A percentile compares a stretch with the other conserved stretches of the same genome.
Evolutionary conservation across 306 rosid genomes (phyloP).

Genomic region (Elaeagnus macrophylla): DNA sequence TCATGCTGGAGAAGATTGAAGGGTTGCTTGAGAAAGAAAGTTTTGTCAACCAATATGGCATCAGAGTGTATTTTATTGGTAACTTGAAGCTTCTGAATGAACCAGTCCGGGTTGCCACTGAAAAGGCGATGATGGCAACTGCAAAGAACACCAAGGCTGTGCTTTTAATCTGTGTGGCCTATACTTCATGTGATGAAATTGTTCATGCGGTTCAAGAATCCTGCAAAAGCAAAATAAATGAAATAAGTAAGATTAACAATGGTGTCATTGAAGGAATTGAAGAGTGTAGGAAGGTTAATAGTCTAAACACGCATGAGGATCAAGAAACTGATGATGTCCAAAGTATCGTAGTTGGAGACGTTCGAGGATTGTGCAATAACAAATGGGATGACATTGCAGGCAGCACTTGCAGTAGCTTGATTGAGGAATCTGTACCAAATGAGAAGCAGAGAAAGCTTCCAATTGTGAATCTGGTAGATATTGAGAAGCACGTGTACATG

Average conservation of each 20-base stretch:
- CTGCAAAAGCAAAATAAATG: slow-evolving; percentile 37
- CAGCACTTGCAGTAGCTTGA: slow-evolving; percentile 18
- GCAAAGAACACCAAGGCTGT: slow-evolving; percentile 39
- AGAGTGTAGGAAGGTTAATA: slow-evolving; percentile 21
- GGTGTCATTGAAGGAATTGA: slow-evolving; percentile 19
- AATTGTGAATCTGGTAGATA: slow-evolving; percentile 38
- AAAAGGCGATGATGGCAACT: slow-evolving; percentile 62
- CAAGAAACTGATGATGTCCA: too few relatives aligned
- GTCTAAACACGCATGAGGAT: slow-evolving; percentile 12
- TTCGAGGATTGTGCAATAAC: neutral
- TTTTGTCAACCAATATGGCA: slow-evolving; percentile 42
- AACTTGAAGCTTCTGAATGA: slow-evolving; percentile 45
- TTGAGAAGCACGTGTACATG: slow-evolving; percentile 66
- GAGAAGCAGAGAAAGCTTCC: slow-evolving; percentile 22
- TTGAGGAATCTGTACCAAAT: slow-evolving; percentile 17
- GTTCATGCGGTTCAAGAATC: slow-evolving; percentile 55
- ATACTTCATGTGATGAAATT: slow-evolving; percentile 60
- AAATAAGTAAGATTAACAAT: slow-evolving; percentile 22
- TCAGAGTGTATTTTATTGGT: slow-evolving; percentile 54
- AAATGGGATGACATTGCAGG: slow-evolving; percentile 16
- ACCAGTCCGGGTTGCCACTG: slow-evolving; percentile 45
- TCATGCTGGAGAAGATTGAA: slow-evolving; percentile 64
- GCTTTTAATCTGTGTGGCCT: slow-evolving; percentile 55
- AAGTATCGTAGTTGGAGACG: too few relatives aligned
- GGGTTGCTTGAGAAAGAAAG: slow-evolving; percentile 44